A percentile compares a stretch with the other conserved stretches of the same genome.
Conservation (phyloP, 2,329 filamentous ascomycete genomes). For the Aspergillus tanneri region DNA sequence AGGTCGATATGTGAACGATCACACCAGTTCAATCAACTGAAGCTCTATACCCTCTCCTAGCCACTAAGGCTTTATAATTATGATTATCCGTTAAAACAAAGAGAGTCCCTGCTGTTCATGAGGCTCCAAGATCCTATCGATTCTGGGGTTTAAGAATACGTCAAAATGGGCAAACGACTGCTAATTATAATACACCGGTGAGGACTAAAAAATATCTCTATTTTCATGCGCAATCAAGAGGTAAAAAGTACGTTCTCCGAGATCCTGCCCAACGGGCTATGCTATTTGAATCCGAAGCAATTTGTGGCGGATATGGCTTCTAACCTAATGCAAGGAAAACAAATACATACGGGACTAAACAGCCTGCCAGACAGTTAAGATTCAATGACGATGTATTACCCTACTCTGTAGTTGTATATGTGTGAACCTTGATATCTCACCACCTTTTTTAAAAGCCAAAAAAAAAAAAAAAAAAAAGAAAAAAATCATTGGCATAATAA, state of each 20-base stretch:
- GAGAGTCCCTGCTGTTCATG: background rate
- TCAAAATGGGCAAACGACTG: slow-evolving; percentile 6
- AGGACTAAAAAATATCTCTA: slow-evolving; percentile 6
- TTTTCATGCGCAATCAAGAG: slow-evolving; percentile 5
- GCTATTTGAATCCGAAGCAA: slow-evolving; percentile 12
- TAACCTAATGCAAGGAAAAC: slow-evolving; percentile 28
- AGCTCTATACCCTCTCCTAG: no score
- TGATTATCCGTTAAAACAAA: background rate
- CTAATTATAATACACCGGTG: slow-evolving; percentile 18
- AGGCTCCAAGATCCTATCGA: background rate
- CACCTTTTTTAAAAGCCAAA: no score
- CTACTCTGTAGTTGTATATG: slow-evolving; percentile 15
- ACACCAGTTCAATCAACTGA: no score
- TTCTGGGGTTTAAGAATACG: background rate
- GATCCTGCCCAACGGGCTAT: slow-evolving; percentile 9
- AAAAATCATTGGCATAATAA: no score
- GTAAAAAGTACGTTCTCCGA: slow-evolving; percentile 20
- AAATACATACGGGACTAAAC: slow-evolving; percentile 19
- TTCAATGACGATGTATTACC: slow-evolving; percentile 12
- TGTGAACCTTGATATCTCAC: no score
- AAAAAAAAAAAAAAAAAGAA: no score
- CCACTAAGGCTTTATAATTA: background rate
- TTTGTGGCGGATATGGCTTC: slow-evolving; percentile 20
- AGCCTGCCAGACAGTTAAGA: slow-evolving; percentile 7
- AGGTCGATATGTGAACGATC: no score